Base-by-base conservation (phyloP, 139 green algal genomes). In the Chlamydomonas urium region DNA sequence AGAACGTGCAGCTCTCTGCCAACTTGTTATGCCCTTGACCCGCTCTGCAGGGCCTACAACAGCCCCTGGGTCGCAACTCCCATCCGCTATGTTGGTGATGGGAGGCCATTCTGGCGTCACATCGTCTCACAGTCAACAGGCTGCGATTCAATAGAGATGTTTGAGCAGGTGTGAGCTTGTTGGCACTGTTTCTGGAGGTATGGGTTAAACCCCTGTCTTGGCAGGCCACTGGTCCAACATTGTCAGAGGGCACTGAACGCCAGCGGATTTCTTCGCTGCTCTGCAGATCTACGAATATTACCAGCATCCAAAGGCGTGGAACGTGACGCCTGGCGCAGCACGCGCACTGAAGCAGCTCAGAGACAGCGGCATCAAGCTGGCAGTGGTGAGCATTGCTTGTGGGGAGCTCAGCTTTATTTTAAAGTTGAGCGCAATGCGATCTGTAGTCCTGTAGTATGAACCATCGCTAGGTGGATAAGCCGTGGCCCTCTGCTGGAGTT, bases 51-150 rank as follows among this genome's bases (percentile, higher is more conserved):
- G 23, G 87, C 90, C 0, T 96, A 93, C 76, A 89, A 86, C 47
- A 84, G 67, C 28, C 90, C 90, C 3, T 72, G 65, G 65, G 31
- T 19, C 26, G 26, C 42, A 28, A 62, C 65, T 8, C 28, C 45
- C 29, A 23, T 96, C 33, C 69, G 90, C 2, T 96, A 95, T 61
- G 87, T 91, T 1, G 90, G 84, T 8, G 90, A 96, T 53, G 90
- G 77, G 0, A 67, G 87, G 4, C 75, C 75, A 24, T 95, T 95
- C 56, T 95, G 90, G 87, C 47, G 50, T 2, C 59, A 73, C 67
- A 89, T 96, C 3, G 84, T 94, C 0, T 26, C 35, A 5, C 33
- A 88, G 42, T 85, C 80, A 0, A 91, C 83, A 4, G 88, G 84
- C 33, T 89, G 78, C 35, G 29, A 63, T 10, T 61, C 21, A 6